Evolutionary conservation across 2,329 filamentous ascomycete species (phyloP).

Genomic region (Fusarium sp.): DNA sequence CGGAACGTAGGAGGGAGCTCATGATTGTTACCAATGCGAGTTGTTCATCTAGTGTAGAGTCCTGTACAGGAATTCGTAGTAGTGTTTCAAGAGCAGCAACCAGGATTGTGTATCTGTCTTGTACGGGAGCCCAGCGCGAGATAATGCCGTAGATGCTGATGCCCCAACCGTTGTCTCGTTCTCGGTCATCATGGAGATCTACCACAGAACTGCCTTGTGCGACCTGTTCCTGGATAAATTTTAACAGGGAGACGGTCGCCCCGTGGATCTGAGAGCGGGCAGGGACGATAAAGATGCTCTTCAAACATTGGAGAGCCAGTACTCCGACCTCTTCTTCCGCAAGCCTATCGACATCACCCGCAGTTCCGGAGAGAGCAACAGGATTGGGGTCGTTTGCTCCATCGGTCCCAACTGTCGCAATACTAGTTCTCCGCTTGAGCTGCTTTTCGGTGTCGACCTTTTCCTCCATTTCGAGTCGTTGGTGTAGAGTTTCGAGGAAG

Average conservation of each 20-base stretch:
- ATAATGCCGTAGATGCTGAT: slow-evolving; percentile 84
- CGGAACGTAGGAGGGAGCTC: slow-evolving; percentile 83
- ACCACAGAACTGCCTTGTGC: slow-evolving; percentile 66
- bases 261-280: slow-evolving; percentile 84
- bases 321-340: slow-evolving; percentile 91
- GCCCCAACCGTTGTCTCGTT: slow-evolving; percentile 76
- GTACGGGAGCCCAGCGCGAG: slow-evolving; percentile 90
- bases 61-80: slow-evolving; percentile 73
- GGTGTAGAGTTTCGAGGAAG: slow-evolving; percentile 75
- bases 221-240: slow-evolving; percentile 76
- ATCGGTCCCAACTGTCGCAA: slow-evolving; percentile 77
- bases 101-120: slow-evolving; percentile 92
- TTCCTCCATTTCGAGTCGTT: slow-evolving; percentile 76
- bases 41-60: slow-evolving; percentile 79
- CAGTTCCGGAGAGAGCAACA: slow-evolving; percentile 81
- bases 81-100: slow-evolving; percentile 84
- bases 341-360: slow-evolving; percentile 87
- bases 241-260: slow-evolving; percentile 79
- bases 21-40: slow-evolving; percentile 82
- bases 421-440: slow-evolving; percentile 78
- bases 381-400: slow-evolving; percentile 73
- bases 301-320: slow-evolving; percentile 85
- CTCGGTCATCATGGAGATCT: slow-evolving; percentile 57
- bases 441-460: slow-evolving; percentile 74
- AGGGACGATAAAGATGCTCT: slow-evolving; percentile 85